phyloP scores from a whole-genome alignment of 192 early-diverging fungal species.

The Coemansia guatemalensis region DNA sequence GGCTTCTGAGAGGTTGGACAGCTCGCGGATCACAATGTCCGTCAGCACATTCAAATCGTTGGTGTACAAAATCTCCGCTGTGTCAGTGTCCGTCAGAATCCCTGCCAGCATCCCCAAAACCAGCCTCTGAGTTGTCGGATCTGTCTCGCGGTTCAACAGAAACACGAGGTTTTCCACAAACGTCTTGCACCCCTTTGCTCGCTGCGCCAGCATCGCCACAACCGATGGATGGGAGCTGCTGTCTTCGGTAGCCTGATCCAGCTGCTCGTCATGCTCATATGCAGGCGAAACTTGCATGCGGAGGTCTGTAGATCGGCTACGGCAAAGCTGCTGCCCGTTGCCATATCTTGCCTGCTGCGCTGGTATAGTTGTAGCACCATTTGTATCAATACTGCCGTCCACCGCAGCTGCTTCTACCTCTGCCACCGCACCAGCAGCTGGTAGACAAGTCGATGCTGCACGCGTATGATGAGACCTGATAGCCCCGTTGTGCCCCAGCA shows the following conservation, averaged over 20 bases:
- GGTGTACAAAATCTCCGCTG: conserved; percentile 81
- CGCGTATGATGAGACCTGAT: conserved; percentile 6
- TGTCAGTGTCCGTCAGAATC: conserved; percentile 64
- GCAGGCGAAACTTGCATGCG: conserved; percentile 6
- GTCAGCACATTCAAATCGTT: conserved; percentile 88
- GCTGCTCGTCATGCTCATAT: not conserved
- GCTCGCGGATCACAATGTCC: conserved; percentile 84
- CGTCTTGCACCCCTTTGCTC: conserved; percentile 62
- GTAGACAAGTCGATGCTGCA: conserved; percentile 3
- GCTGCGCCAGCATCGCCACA: conserved; percentile 35
- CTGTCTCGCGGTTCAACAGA: conserved; percentile 87
- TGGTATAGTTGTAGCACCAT: not conserved
- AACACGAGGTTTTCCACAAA: conserved; percentile 90
- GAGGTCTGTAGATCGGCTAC: conserved; percentile 51
- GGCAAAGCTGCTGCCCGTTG: conserved; percentile 21
- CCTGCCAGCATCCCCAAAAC: conserved; percentile 72
- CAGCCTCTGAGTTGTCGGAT: conserved; percentile 38
- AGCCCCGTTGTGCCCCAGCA: not conserved
- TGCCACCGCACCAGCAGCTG: not conserved
- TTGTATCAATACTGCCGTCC: conserved; percentile 9
- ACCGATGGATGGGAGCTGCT: conserved; percentile 18
- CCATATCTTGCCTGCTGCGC: not conserved
- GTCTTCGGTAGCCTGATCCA: not conserved
- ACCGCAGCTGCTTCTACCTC: conserved; percentile 1
- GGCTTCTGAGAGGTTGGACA: conserved; percentile 70